Conservation (phyloP, 805 yeast species). For the Ogataea parapolymorpha region DNA sequence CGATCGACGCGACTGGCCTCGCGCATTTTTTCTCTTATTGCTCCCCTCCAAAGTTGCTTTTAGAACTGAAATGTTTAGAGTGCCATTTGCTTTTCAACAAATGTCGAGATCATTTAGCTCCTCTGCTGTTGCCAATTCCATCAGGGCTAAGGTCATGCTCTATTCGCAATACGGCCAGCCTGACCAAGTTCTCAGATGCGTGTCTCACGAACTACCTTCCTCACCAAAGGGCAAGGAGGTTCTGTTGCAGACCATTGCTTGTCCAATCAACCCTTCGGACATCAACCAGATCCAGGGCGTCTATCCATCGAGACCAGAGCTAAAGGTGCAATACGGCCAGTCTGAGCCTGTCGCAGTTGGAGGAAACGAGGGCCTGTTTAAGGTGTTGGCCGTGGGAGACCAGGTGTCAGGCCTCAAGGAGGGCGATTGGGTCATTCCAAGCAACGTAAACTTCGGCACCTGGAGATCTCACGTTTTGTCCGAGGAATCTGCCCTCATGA, state of each 20-base stretch:
- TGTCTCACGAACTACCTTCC: slow-evolving; percentile 48
- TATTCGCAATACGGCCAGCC: slow-evolving; percentile 71
- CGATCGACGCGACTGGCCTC: slow-evolving; percentile 3
- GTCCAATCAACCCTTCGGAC: slow-evolving; percentile 90
- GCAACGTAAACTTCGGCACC: slow-evolving; percentile 78
- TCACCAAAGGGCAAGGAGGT: slow-evolving; percentile 43
- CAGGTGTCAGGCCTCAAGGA: slow-evolving; percentile 42
- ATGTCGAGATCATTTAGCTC: slow-evolving; percentile 9
- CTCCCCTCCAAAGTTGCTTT: neutral
- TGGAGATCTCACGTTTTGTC: slow-evolving; percentile 83
- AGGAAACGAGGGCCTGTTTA: slow-evolving; percentile 92
- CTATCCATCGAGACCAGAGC: slow-evolving; percentile 73
- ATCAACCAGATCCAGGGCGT: slow-evolving; percentile 82
- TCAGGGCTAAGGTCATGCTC: slow-evolving; percentile 56
- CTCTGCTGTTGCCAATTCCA: slow-evolving; percentile 7
- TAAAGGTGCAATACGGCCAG: slow-evolving; percentile 52
- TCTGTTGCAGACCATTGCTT: slow-evolving; percentile 66
- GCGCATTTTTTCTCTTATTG: neutral
- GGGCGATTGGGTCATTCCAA: slow-evolving; percentile 91
- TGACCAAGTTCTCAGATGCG: slow-evolving; percentile 48
- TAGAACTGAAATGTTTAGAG: neutral
- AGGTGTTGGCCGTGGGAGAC: slow-evolving; percentile 71
- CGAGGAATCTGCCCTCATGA: slow-evolving; percentile 48
- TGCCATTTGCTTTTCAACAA: neutral
- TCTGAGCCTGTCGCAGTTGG: slow-evolving; percentile 71